Base-by-base conservation (phyloP, 2,329 filamentous ascomycete species). In the Colletotrichum filicis region DNA sequence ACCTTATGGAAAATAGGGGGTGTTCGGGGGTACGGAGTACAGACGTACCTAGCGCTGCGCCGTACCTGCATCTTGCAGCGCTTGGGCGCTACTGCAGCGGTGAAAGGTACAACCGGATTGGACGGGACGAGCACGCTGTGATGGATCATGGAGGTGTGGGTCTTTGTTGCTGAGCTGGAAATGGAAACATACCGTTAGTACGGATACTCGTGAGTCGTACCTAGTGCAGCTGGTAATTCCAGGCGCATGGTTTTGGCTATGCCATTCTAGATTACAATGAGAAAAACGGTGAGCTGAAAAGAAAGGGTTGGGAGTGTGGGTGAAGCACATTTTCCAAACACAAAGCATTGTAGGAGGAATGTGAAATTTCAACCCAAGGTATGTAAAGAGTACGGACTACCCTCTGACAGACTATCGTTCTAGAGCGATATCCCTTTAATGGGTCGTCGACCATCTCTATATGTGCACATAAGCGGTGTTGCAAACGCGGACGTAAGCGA, bases 1-100 rank as follows among this genome's bases (percentile, higher is more conserved):
- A 49, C 42, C 19, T 49, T 49, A 11, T 22, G 42, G 8, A 19
- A 22, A 22, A 49, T 22, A 49, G 19, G 42, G 42, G 30, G 9
- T 4, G 30, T 32, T 32, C 30, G 37, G 37, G 37, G 19, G 42
- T 46, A 4, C 42, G 16, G 42, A 19, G 42, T 16, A 8, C 19
- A 49, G 42, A 19, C 19, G 42, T 49, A 19, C 19, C 19, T 49
- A 16, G 60, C 28, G 28, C 24, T 52, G 59, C 53, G 53, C 59
- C 26, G 70, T 73, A 73, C 66, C 71, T 73, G 59, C 66, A 35
- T 73, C 49, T 60, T 61, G 49, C 60, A 53, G 66, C 60, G 70
- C 60, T 52, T 65, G 46, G 60, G 64, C 35, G 42, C 14, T 28
- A 11, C 22, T n/a, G 32, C 19, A 6, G 30, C 14, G 42, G n/a